phyloP scores from a whole-genome alignment of 2,329 filamentous ascomycete genomes.

The Acrodontium crateriforme region DNA sequence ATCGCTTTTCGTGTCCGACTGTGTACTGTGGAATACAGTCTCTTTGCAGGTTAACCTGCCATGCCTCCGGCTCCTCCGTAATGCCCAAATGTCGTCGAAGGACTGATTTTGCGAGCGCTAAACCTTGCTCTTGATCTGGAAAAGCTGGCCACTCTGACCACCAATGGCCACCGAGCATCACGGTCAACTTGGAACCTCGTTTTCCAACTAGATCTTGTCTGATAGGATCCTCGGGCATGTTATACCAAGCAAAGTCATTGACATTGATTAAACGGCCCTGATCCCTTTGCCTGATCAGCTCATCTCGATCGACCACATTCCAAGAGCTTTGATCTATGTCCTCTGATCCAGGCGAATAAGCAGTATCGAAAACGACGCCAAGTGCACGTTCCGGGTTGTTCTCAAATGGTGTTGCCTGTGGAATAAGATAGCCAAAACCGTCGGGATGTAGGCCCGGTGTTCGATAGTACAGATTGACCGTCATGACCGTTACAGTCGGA shows the following conservation, averaged over 20 bases:
- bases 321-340: conserved; percentile 13
- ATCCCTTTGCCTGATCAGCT: conserved; percentile 13
- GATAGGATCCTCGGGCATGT: conserved; percentile 17
- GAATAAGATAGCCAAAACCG: conserved; percentile 89
- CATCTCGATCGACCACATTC: conserved; percentile 10
- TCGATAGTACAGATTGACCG: conserved; percentile 78
- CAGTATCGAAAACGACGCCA: conserved; percentile 84
- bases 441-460: conserved; percentile 48
- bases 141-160: conserved; percentile 55
- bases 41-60: conserved; percentile 45
- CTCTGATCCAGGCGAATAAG: conserved; percentile 26
- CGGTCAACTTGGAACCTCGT: conserved; percentile 67
- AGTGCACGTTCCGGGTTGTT: conserved; percentile 73
- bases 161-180: conserved; percentile 91
- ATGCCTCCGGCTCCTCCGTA: conserved; percentile 45
- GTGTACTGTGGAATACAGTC: conserved; percentile 86
- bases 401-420: conserved; percentile 52
- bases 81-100: conserved; percentile 65
- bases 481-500: conserved; percentile 58
- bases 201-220: conserved; percentile 29
- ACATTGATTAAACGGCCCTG: conserved; percentile 16
- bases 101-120: conserved; percentile 54
- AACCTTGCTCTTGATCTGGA: conserved; percentile 52
- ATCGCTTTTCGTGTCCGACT: conserved; percentile 57
- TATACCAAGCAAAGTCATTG: conserved; percentile 22